phyloP scores from a whole-genome alignment of 2,329 filamentous ascomycete species.

The Verticillium nubilum region DNA sequence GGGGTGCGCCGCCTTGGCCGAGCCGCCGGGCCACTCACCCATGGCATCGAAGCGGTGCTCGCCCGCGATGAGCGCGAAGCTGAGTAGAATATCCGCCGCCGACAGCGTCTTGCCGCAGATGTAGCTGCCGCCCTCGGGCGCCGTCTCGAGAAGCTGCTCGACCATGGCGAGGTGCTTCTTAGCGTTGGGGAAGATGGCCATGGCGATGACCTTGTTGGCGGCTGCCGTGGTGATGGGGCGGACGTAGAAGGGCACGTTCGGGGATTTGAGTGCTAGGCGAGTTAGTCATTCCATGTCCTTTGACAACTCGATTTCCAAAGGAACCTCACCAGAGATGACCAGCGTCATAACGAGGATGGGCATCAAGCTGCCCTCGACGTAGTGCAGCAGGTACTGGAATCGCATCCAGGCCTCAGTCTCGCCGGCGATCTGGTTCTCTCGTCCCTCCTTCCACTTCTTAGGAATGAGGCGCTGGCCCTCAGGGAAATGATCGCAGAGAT shows the following conservation, averaged over 20 bases:
- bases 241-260: conserved; percentile 45
- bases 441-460: conserved; percentile 49
- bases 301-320: conserved; percentile 12
- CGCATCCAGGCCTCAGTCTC: conserved; percentile 57
- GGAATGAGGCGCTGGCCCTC: conserved; percentile 43
- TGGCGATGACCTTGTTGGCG: conserved; percentile 33
- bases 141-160: conserved; percentile 41
- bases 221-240: conserved; percentile 44
- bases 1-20: conserved; percentile 34
- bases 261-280: conserved; percentile 34
- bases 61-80: conserved; percentile 44
- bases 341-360: conserved; percentile 59
- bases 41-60: conserved; percentile 32
- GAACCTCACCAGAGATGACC: conserved; percentile 43
- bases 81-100: conserved; percentile 48
- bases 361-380: conserved; percentile 81
- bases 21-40: conserved; percentile 31
- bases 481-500: conserved; percentile 63
- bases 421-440: conserved; percentile 50
- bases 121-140: conserved; percentile 34
- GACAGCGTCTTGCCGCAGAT: conserved; percentile 46
- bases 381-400: conserved; percentile 71
- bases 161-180: conserved; percentile 43
- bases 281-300: neutral
- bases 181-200: conserved; percentile 41